These are phyloP conservation scores for Globisporangium yorkense DNA, from an alignment of 352 stramenopile genomes.

Conservation along the genomic window DNA sequence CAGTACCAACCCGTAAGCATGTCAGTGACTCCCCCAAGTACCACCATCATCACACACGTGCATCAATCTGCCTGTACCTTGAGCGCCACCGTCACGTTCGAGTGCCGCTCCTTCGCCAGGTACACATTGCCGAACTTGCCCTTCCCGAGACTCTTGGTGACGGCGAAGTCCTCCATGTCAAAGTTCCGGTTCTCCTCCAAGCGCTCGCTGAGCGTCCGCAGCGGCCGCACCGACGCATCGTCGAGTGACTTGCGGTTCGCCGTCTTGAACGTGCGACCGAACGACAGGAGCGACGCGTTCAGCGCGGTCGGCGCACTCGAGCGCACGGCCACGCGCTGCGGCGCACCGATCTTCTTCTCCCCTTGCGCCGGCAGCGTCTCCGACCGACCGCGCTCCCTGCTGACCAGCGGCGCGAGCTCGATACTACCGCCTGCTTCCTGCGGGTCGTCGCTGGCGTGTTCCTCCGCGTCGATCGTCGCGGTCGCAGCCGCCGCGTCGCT, in stretches of 20 bases:
- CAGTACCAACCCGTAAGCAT: background rate
- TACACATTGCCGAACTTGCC: slow-evolving; percentile 88
- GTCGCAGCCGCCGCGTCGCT: background rate
- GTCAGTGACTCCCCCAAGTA: background rate
- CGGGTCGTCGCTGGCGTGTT: slow-evolving; percentile 2
- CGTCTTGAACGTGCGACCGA: slow-evolving; percentile 14
- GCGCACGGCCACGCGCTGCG: slow-evolving; percentile 35
- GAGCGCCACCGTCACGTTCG: slow-evolving; percentile 61
- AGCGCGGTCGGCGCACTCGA: slow-evolving; percentile 12
- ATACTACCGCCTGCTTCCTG: background rate
- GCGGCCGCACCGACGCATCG: slow-evolving; percentile 18
- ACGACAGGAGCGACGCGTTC: slow-evolving; percentile 13
- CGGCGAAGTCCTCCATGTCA: slow-evolving; percentile 70
- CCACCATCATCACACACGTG: background rate
- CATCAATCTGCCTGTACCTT: slow-evolving; percentile 39
- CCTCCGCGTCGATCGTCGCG: slow-evolving; percentile 19
- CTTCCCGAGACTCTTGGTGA: slow-evolving; percentile 76
- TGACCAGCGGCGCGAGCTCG: background rate
- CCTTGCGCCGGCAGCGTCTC: slow-evolving; percentile 1
- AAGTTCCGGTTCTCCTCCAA: slow-evolving; percentile 52
- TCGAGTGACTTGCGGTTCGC: slow-evolving; percentile 39
- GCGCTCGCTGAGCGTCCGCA: slow-evolving; percentile 38
- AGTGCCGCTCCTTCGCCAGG: slow-evolving; percentile 62
- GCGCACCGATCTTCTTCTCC: slow-evolving; percentile 13
- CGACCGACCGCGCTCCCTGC: slow-evolving; percentile 1